Conservation (phyloP, 106 monocot genomes). For the Amphibolis antarctica region DNA sequence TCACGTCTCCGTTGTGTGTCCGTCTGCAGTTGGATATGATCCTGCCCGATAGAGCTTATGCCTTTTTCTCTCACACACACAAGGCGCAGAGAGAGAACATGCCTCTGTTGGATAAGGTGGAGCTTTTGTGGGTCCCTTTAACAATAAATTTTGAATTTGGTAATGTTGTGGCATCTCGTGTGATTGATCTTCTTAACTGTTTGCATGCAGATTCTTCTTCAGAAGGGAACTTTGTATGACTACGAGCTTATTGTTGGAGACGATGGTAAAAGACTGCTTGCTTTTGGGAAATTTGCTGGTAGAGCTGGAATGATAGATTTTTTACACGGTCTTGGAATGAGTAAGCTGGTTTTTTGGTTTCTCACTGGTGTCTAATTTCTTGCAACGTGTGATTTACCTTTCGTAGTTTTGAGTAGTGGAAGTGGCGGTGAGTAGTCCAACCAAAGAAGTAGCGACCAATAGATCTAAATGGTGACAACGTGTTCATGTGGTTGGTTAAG, state of each 20-base stretch:
- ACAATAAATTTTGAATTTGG: too few relatives aligned
- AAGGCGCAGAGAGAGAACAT: conserved; percentile 93
- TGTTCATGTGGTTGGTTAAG: too few relatives aligned
- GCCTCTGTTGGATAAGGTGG: conserved; percentile 76
- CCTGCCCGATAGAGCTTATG: conserved; percentile 80
- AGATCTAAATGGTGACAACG: too few relatives aligned
- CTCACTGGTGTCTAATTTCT: not conserved
- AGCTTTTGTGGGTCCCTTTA: not conserved
- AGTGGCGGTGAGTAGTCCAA: too few relatives aligned
- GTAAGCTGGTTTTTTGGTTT: conserved; percentile 27
- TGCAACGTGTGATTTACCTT: not conserved
- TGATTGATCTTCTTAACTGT: not conserved
- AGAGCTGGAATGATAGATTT: conserved; percentile 93
- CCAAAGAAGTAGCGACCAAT: too few relatives aligned
- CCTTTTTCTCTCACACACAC: conserved; percentile 97
- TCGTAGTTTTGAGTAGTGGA: too few relatives aligned
- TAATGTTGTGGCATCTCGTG: too few relatives aligned
- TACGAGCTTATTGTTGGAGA: conserved; percentile 93
- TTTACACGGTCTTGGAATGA: conserved; percentile 78
- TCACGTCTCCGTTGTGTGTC: not conserved
- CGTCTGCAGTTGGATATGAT: conserved; percentile 66
- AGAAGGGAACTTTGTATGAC: conserved; percentile 70
- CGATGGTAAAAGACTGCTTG: conserved; percentile 72
- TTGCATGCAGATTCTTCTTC: conserved; percentile 38
- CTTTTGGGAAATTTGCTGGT: conserved; percentile 98